Evolutionary conservation across 805 yeast genomes (phyloP), one percentile per base, ranked within the genome.

Genomic region (Pichia thaimueangensis): DNA sequence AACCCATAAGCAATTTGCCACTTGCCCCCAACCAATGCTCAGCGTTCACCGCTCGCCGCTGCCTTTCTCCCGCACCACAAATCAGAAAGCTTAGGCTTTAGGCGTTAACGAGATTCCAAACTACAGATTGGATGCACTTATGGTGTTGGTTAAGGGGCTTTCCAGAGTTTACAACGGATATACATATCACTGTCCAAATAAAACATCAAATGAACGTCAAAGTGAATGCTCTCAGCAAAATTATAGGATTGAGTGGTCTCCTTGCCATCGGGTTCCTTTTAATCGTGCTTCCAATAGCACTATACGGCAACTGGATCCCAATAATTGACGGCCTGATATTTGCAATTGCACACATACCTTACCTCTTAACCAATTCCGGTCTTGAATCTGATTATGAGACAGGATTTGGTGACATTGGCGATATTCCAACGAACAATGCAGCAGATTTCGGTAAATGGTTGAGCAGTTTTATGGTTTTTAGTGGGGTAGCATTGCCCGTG

Each of bases 271-370:
- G 31, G 19, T 8, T 91, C 55, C 74, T 93, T 28, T 69, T 93
- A 49, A 87, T 89, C 34, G 85, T 91, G 21, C 69, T 93, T 27
- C 87, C 96, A 35, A 88, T 95, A 40, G 91, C 93, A 3, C 70
- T 93, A 11, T 86, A 78, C 66, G 84, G 86, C 37, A 88, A 87
- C 61, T 93, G 96, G 94, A 78, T 82, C 55, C 97, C 98, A 29
- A 71, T 91, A 45, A 72, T 82, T 30, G 86, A 84, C 23, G 78
- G 66, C 5, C 40, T 78, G 15, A 68, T 83, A 49, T 82, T 82
- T 59, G 68, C 78, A 30, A 47, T 80, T 31, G 89, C 93, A 3
- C 89, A 88, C 29, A 43, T 82, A 29, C 94, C 94, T 5, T 80
- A 82, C 47, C 70, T 82, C 9, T 49, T 82, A 7, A 76, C 81